phyloP scores from a whole-genome alignment of 805 yeast species.

The Saturnispora serradocipensis region DNA sequence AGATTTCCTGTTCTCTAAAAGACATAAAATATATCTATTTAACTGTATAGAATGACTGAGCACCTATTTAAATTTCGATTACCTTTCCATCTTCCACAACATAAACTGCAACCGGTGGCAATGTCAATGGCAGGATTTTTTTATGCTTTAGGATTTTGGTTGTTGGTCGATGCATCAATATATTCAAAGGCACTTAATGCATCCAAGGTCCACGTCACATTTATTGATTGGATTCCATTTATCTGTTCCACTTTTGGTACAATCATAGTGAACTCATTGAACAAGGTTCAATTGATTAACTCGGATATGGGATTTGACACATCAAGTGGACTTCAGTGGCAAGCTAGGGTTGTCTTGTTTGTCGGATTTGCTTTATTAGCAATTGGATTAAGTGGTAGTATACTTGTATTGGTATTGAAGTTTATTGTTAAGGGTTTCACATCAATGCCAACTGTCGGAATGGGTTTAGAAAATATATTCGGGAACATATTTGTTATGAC shows the following conservation, averaged over 20 bases:
- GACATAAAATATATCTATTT: not conserved
- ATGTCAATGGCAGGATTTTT: slow-evolving; percentile 70
- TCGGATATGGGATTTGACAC: slow-evolving; percentile 24
- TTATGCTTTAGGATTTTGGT: slow-evolving; percentile 84
- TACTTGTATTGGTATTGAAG: slow-evolving; percentile 79
- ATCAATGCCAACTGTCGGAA: slow-evolving; percentile 79
- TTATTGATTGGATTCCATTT: slow-evolving; percentile 94
- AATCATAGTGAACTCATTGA: slow-evolving; percentile 69
- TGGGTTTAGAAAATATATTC: slow-evolving; percentile 87
- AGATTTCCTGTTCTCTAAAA: not conserved
- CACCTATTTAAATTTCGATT: slow-evolving; percentile 56
- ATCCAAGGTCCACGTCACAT: slow-evolving; percentile 76
- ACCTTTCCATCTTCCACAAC: slow-evolving; percentile 65
- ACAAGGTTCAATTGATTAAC: slow-evolving; percentile 41
- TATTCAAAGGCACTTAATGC: slow-evolving; percentile 81
- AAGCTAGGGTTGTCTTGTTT: slow-evolving; percentile 82
- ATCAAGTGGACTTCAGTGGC: slow-evolving; percentile 60
- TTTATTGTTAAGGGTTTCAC: slow-evolving; percentile 68
- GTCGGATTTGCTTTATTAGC: slow-evolving; percentile 89
- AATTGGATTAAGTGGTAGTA: slow-evolving; percentile 88
- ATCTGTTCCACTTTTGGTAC: slow-evolving; percentile 84
- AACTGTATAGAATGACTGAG: slow-evolving; percentile 25
- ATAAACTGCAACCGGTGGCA: slow-evolving; percentile 51
- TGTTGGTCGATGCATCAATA: slow-evolving; percentile 79
- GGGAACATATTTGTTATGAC: slow-evolving; percentile 73